Evolutionary conservation across 495 filamentous ascomycete genomes (phyloP).

Genomic region (Daldinia caldariorum): DNA sequence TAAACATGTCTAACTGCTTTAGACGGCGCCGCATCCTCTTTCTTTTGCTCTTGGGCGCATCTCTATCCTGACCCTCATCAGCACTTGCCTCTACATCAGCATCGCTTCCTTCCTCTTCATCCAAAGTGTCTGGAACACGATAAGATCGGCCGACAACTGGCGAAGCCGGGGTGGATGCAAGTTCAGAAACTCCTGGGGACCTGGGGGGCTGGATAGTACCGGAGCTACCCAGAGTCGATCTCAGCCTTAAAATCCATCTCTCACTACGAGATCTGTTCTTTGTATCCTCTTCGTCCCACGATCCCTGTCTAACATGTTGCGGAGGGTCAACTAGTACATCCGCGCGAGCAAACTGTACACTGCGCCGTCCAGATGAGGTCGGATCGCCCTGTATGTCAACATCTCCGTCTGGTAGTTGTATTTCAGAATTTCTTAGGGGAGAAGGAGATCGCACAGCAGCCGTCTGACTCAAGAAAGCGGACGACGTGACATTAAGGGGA

Average conservation of each 20-base stretch:
- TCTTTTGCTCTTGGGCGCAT: conserved; percentile 60
- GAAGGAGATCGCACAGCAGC: conserved; percentile 36
- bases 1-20: conserved; percentile 58
- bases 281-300: conserved; percentile 67
- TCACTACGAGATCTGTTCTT: conserved; percentile 64
- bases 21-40: conserved; percentile 63
- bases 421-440: conserved; percentile 22
- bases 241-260: conserved; percentile 74
- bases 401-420: conserved; percentile 32
- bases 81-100: conserved; percentile 80
- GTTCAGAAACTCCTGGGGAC: conserved; percentile 48
- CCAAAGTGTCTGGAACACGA: conserved; percentile 59
- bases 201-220: conserved; percentile 58
- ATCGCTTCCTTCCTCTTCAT: conserved; percentile 72
- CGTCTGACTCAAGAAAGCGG: conserved; percentile 21
- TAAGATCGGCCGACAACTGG: conserved; percentile 55
- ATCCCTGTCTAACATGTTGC: conserved; percentile 63
- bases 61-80: conserved; percentile 60
- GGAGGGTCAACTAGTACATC: conserved; percentile 57
- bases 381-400: conserved; percentile 28
- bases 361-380: conserved; percentile 59
- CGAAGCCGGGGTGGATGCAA: conserved; percentile 52
- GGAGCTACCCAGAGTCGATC: conserved; percentile 62
- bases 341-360: conserved; percentile 71
- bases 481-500: conserved; percentile 24